Conservation (phyloP, 225 moss, liverwort and hornwort genomes). For the Asterella californica region DNA sequence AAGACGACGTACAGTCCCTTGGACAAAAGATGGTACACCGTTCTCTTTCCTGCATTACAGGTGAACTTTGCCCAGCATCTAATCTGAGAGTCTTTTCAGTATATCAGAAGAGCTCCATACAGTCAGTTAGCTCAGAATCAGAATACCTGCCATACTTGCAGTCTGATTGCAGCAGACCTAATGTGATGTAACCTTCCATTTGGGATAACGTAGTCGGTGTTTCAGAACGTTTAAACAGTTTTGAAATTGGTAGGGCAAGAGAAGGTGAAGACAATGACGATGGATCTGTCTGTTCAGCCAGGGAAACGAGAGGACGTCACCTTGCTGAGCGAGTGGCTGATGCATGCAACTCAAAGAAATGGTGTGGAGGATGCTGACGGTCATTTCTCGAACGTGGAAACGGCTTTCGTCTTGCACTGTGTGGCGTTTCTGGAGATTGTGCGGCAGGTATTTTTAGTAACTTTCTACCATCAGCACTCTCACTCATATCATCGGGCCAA, state of each 20-base stretch:
- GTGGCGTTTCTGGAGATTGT: constrained; percentile 90
- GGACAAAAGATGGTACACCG: constrained; percentile 89
- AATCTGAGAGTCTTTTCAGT: neutral
- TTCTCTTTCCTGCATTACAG: constrained; percentile 96
- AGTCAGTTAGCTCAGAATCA: neutral
- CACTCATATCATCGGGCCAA: constrained; percentile 7
- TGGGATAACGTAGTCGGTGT: neutral
- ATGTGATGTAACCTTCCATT: too few species aligned
- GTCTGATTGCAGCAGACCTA: neutral
- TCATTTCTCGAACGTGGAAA: constrained; percentile 72
- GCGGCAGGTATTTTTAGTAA: constrained; percentile 66
- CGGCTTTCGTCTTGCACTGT: constrained; percentile 73
- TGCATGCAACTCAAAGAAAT: constrained; percentile 74
- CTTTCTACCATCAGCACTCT: constrained; percentile 17
- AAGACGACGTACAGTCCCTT: constrained; percentile 88
- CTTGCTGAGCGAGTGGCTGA: constrained; percentile 88
- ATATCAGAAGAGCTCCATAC: neutral
- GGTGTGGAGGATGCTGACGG: constrained; percentile 69
- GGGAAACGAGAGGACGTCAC: constrained; percentile 95
- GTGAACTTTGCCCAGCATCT: constrained; percentile 32
- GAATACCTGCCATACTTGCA: neutral
- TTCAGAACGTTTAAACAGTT: neutral
- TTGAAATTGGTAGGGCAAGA: neutral
- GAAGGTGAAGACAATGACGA: constrained; percentile 27
- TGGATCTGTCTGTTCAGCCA: constrained; percentile 60